phyloP scores from a whole-genome alignment of 192 early-diverging fungal species.

The Umbelopsis ramanniana region DNA sequence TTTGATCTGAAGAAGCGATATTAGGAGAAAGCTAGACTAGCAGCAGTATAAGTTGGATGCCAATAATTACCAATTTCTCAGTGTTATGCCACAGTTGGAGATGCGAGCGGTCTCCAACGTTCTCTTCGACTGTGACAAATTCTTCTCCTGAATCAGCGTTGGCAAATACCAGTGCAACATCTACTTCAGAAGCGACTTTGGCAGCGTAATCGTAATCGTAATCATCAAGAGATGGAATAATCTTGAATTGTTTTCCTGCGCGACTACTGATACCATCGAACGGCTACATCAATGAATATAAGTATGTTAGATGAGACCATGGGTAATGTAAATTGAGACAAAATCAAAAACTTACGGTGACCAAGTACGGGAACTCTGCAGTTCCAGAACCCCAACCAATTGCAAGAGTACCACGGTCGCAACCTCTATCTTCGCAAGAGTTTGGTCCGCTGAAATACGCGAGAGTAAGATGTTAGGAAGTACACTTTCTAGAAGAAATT shows the following conservation, averaged over 20 bases:
- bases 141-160: slow-evolving; percentile 44
- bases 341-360: slow-evolving; percentile 31
- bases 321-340: too few relatives aligned
- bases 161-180: slow-evolving; percentile 51
- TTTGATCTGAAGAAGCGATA: slow-evolving; percentile 34
- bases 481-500: not conserved
- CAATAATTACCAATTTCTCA: slow-evolving; percentile 49
- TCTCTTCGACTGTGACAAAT: slow-evolving; percentile 49
- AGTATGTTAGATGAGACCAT: too few relatives aligned
- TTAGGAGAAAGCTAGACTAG: not conserved
- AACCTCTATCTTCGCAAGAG: slow-evolving; percentile 34
- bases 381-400: slow-evolving; percentile 40
- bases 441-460: slow-evolving; percentile 25
- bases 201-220: slow-evolving; percentile 21
- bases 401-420: slow-evolving; percentile 28
- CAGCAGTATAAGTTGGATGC: not conserved
- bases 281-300: slow-evolving; percentile 24
- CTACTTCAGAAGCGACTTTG: slow-evolving; percentile 37
- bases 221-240: slow-evolving; percentile 19
- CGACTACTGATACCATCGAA: slow-evolving; percentile 31
- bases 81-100: slow-evolving; percentile 62
- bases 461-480: not conserved
- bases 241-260: slow-evolving; percentile 25
- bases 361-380: slow-evolving; percentile 32
- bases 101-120: slow-evolving; percentile 61